phyloP scores from a whole-genome alignment of 2,329 filamentous ascomycete genomes.

The Aspergillus brunneoviolaceus region DNA sequence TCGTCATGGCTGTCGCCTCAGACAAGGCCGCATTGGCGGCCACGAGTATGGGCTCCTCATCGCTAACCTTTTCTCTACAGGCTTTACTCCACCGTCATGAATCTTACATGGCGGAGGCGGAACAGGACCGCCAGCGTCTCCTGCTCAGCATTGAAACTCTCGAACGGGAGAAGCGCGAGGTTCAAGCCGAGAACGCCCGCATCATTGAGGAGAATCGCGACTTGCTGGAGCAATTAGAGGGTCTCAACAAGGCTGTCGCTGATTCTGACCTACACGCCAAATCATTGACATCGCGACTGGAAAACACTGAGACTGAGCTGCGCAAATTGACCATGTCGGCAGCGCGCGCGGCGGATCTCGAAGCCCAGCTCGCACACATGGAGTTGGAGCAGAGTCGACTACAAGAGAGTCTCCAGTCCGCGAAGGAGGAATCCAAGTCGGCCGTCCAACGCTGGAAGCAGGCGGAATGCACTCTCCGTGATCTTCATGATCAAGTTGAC shows the following conservation, averaged over 20 bases:
- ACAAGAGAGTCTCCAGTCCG: constrained; percentile 64
- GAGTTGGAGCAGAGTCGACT: constrained; percentile 78
- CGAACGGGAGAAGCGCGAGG: constrained; percentile 68
- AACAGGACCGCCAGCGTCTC: constrained; percentile 76
- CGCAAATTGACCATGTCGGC: constrained; percentile 72
- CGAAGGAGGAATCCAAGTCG: constrained; percentile 72
- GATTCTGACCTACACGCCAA: constrained; percentile 80
- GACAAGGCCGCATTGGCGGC: constrained; percentile 24
- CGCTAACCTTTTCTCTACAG: constrained; percentile 76
- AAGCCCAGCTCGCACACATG: constrained; percentile 73
- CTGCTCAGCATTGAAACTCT: constrained; percentile 71
- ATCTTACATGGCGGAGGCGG: constrained; percentile 88
- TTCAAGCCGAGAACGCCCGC: constrained; percentile 74
- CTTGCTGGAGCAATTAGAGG: constrained; percentile 80
- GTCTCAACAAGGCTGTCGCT: constrained; percentile 72
- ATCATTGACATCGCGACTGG: constrained; percentile 71
- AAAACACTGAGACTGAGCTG: constrained; percentile 74
- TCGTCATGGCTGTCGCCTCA: constrained; percentile 28
- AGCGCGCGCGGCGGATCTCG: constrained; percentile 72
- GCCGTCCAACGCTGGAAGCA: constrained; percentile 81
- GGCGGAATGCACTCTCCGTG: constrained; percentile 74
- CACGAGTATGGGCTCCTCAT: constrained; percentile 36
- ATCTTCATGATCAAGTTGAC: constrained; percentile 84
- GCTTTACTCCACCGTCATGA: constrained; percentile 89
- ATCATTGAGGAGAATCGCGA: constrained; percentile 80